A percentile compares a stretch with the other conserved stretches of the same genome.
Conservation (phyloP, 2,329 filamentous ascomycete genomes). For the Alternaria sp. region DNA sequence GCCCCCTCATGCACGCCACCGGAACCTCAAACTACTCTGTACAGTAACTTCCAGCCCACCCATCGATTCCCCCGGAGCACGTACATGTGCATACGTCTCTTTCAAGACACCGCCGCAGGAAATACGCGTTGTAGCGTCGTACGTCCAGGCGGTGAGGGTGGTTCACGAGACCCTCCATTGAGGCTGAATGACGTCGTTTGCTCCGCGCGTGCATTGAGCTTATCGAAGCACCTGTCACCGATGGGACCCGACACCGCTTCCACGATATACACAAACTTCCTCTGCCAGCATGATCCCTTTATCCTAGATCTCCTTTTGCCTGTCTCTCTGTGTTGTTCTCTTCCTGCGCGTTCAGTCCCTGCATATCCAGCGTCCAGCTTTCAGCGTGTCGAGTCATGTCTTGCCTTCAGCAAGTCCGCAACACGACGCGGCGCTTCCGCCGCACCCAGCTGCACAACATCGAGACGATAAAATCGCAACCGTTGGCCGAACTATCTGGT, state of each 20-base stretch:
- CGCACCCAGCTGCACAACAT: slow-evolving; percentile 57
- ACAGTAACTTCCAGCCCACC: neutral
- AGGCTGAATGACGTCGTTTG: slow-evolving; percentile 9
- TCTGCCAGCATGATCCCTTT: neutral
- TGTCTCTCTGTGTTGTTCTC: neutral
- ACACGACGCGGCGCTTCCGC: slow-evolving; percentile 38
- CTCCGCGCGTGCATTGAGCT: neutral
- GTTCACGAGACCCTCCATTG: slow-evolving; percentile 1
- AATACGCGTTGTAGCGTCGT: neutral
- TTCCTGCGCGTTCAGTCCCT: neutral
- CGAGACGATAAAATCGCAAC: slow-evolving; percentile 60
- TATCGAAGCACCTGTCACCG: neutral
- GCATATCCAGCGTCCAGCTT: neutral
- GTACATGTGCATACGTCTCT: neutral
- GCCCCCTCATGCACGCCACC: neutral
- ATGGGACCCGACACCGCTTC: neutral
- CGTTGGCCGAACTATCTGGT: slow-evolving; percentile 81
- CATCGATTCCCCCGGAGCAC: neutral
- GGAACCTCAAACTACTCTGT: neutral
- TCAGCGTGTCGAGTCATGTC: slow-evolving; percentile 19
- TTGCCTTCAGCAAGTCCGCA: slow-evolving; percentile 10
- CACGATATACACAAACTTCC: neutral
- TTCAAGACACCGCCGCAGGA: neutral
- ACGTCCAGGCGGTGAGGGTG: neutral
- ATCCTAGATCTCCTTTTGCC: neutral